Evolutionary conservation across 1,284 basidiomycete genomes (phyloP).

Genomic region (Fomitiporia mediterranea): DNA sequence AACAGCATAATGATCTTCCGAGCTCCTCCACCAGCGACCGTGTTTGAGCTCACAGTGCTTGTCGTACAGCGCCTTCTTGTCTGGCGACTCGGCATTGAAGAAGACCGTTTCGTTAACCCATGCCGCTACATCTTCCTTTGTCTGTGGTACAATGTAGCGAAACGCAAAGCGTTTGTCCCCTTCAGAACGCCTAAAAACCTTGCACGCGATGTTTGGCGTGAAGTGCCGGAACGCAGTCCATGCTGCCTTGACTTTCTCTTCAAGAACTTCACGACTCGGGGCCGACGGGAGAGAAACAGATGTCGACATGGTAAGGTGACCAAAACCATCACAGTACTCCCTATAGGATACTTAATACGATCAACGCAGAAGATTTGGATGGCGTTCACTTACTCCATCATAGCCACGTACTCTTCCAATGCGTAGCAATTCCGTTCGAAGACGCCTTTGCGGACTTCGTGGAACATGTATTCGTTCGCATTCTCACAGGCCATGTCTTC

Average conservation of each 20-base stretch:
- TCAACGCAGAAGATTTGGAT: background rate
- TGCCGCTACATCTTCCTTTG: background rate
- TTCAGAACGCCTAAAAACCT: background rate
- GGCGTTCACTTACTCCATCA: background rate
- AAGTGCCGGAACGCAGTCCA: conserved; percentile 4
- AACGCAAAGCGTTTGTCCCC: conserved; percentile 3
- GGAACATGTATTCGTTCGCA: conserved; percentile 3
- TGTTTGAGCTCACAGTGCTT: conserved; percentile 10
- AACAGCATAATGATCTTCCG: background rate
- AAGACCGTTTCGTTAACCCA: conserved; percentile 2
- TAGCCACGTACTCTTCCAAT: background rate
- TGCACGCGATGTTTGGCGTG: conserved; percentile 3
- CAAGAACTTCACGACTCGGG: background rate
- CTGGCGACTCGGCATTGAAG: background rate
- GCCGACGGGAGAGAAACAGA: background rate
- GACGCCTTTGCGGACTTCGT: background rate
- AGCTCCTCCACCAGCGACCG: conserved; percentile 7
- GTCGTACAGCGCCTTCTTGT: conserved; percentile 2
- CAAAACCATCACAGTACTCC: conserved; percentile 2
- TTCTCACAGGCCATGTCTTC: background rate
- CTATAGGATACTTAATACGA: background rate
- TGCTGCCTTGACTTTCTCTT: background rate
- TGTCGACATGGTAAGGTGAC: background rate
- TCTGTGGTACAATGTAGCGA: background rate
- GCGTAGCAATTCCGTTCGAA: conserved; percentile 3